Base-by-base conservation (phyloP, 768 basidiomycete species). In the Guyanaporus albipodus region DNA sequence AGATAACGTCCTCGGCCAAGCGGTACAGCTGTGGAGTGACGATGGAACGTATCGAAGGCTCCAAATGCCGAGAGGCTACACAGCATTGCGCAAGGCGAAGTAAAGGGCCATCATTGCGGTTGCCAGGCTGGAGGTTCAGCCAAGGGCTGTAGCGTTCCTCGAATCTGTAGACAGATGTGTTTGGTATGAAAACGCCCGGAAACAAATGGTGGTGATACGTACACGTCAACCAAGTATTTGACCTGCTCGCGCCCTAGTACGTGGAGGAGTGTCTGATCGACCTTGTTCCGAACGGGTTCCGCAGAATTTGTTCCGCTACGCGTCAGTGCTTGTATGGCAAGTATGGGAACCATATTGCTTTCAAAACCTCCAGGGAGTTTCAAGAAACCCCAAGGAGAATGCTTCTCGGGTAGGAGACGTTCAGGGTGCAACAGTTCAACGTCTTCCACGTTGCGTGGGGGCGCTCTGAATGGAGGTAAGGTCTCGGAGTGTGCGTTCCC, bases 71-170 rank as follows among this genome's bases (percentile, higher is more conserved):
- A 27, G 73, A 72, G 14, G 75, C 69, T 21, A 77, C 56, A 31
- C 71, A 71, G 48, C 75, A 77, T 22, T 76, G 70, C 10, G 72
- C 73, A 26, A 76, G 63, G 39, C 72, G 67, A 14, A 76, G 58
- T 21, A 76, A 54, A 14, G 68, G 61, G 3, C 59, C 60, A 37
- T 66, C 64, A 27, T 52, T 58, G 8, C 60, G 59, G 27, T 53
- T 57, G 21, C 58, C 49, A 2, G 67, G 69, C 6, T 70, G 70
- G 10, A 75, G 50, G 40, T 63, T 65, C 18, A 76, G 44, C 75
- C 75, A 76, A 23, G 75, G 75, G 12, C 54, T 63, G 43, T 77
- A 74, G 18, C 65, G 63, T 38, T 63, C 62, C 43, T 75, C 70
- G 42, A 75, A 76, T 42, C 74, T 75, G 34, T n/a, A 18, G 22